These are phyloP conservation scores for Ophiostoma quercus DNA, from an alignment of 2,329 filamentous ascomycete genomes.

Conservation along the genomic window DNA sequence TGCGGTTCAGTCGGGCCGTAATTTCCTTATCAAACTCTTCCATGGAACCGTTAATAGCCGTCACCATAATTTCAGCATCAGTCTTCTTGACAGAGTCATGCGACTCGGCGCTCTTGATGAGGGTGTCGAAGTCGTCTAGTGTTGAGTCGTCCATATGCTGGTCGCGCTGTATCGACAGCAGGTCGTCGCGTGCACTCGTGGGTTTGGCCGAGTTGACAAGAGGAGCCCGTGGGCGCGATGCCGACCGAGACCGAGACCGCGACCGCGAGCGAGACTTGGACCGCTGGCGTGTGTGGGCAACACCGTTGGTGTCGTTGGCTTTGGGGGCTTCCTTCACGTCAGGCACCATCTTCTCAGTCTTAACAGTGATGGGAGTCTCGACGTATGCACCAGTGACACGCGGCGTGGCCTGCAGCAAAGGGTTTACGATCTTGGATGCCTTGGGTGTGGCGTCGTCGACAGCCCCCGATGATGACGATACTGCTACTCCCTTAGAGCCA, in stretches of 20 bases:
- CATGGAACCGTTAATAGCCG: conserved; percentile 7
- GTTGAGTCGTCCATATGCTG: conserved; percentile 57
- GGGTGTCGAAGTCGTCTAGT: conserved; percentile 52
- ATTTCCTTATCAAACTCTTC: conserved; percentile 16
- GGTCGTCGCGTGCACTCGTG: conserved; percentile 52
- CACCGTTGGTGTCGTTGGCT: neutral
- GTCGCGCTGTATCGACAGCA: conserved; percentile 47
- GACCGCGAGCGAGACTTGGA: conserved; percentile 30
- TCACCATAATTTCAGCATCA: neutral
- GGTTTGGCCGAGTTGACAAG: conserved; percentile 51
- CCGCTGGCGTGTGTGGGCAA: conserved; percentile 23
- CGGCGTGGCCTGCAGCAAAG: conserved; percentile 48
- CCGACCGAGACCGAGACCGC: conserved; percentile 40
- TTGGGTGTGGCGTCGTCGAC: conserved; percentile 40
- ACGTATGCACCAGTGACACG: conserved; percentile 52
- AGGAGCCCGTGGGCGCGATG: conserved; percentile 43
- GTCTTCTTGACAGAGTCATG: neutral
- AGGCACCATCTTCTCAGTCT: conserved; percentile 34
- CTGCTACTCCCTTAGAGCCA: neutral
- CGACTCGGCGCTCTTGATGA: conserved; percentile 30
- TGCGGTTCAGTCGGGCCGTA: neutral
- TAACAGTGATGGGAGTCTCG: conserved; percentile 49
- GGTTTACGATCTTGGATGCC: conserved; percentile 39
- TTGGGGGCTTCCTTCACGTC: conserved; percentile 26
- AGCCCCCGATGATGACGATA: neutral